Evolutionary conservation across 768 basidiomycete species (phyloP), one percentile per base, ranked within the genome.

Genomic region (Pisolithus orientalis): DNA sequence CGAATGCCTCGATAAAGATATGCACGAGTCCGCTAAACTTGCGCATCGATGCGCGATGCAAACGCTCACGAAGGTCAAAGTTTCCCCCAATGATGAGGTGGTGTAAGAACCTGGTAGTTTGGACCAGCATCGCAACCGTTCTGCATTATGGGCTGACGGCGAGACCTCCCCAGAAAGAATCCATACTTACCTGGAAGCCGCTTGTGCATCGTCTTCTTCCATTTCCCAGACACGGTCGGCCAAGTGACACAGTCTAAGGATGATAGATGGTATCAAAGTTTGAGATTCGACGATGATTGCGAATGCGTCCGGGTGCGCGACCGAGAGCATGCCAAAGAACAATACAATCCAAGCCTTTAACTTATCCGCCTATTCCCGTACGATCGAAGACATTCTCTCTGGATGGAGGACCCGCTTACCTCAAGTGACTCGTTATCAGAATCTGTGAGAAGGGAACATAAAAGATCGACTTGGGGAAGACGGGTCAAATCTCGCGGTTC

Each of bases 1-100:
- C 86, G 50, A 93, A 79, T 0, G 83, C 80, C n/a, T 90, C 82
- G 28, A 83, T 79, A 61, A 90, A 90, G 62, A 83, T 75, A 57
- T 92, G 83, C 11, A 73, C 73, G 27, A 87, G 66, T 31, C 82
- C 83, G 57, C 78, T 82, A 62, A 85, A 84, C 28, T 73, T 71
- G 31, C 80, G 77, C 44, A 70, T 68, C 11, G 77, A 70, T 14
- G 82, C 78, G 39, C 75, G 70, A 51, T 79, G 77, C 29, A 91
- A 74, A 62, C 80, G 80, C 37, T 75, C 72, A 39, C 80, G 77
- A 49, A 90, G 68, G 62, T 80, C 76, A 44, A 80, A 63, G 6
- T 76, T 74, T 25, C 70, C 63, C 31, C 71, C 69, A 54, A 81
- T 79, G 38, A 88, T 73, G 6, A 91, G 70, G 57, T 83, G 74